Base-by-base conservation (phyloP, 495 filamentous ascomycete genomes). In the Cudoniella acicularis region DNA sequence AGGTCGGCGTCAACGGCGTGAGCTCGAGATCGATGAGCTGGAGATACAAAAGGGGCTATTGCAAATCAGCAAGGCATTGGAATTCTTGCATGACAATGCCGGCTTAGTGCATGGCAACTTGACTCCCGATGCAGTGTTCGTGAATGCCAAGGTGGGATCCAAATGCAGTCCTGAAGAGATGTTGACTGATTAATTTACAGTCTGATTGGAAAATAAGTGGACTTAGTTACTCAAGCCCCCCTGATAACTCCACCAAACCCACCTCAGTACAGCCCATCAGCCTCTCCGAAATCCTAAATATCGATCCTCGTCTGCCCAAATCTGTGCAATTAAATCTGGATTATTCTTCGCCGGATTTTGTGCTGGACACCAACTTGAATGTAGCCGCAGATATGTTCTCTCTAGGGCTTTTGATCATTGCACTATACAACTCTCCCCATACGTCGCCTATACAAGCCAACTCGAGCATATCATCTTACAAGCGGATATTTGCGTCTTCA, bases 151-250 rank as follows among this genome's bases (percentile, higher is more conserved):
- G 82, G 87, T 82, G 71, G 41, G 83, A 73, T 23, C 30, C 8
- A 13, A 6, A 18, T 17, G 9, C 30, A 22, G 45, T 49, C 16
- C 24, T 30, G 22, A 6, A 9, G 1, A 11, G 17, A 49, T 43
- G 10, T 41, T 20, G 26, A 60, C 60, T 63, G 30, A 56, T 51
- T 55, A 20, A n/a, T 48, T n/a, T 40, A 45, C 59, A 90, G 85
- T 96, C 92, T 6, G 94, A 98, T 72, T 98, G 94, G 94, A 98
- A 98, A 69, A 89, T 98, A 51, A 91, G 90, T 53, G 93, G 92
- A 27, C 78, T 98, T 46, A 83, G 86, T n/a, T 98, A 97, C 72
- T 87, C 90, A 64, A 87, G 89, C 18, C 87, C 89, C 9, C 81
- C 87, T 23, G 84, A 88, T 56, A 77, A 79, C 49, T 88, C 89